phyloP scores from a whole-genome alignment of 2,329 filamentous ascomycete genomes.

The Claviceps capensis region DNA sequence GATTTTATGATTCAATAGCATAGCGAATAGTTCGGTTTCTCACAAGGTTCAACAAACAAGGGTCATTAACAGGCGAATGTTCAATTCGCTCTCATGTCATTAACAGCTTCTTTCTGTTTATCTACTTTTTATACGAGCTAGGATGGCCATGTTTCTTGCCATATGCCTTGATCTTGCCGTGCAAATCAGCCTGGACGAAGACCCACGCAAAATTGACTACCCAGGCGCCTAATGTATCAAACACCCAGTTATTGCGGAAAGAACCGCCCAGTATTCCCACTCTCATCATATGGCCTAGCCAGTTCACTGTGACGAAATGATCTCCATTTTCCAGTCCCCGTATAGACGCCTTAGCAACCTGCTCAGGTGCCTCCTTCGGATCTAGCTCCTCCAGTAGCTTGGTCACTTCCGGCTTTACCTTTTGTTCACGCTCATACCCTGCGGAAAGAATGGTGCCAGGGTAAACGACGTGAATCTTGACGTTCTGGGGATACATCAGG shows the following conservation, averaged over 20 bases:
- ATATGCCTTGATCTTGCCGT: slow-evolving; percentile 43
- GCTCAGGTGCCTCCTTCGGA: slow-evolving; percentile 61
- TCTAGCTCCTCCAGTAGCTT: slow-evolving; percentile 71
- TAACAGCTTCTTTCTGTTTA: no score
- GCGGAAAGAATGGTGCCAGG: slow-evolving; percentile 73
- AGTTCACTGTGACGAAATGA: slow-evolving; percentile 64
- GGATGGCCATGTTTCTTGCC: slow-evolving; percentile 46
- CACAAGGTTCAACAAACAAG: not conserved
- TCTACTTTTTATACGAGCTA: slow-evolving; percentile 26
- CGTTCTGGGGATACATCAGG: slow-evolving; percentile 69
- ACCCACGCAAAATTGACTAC: slow-evolving; percentile 41
- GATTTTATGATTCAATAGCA: not conserved
- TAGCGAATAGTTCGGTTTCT: slow-evolving; percentile 1
- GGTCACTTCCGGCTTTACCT: slow-evolving; percentile 68
- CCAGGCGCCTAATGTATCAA: slow-evolving; percentile 44
- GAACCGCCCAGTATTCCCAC: slow-evolving; percentile 42
- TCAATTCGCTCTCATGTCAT: no score
- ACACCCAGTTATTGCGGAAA: slow-evolving; percentile 42
- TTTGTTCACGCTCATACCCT: slow-evolving; percentile 62
- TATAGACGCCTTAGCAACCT: slow-evolving; percentile 59
- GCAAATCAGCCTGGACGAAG: slow-evolving; percentile 42
- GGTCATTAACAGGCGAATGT: no score
- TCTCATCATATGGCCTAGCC: slow-evolving; percentile 59
- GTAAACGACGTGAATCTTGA: slow-evolving; percentile 69
- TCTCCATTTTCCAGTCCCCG: slow-evolving; percentile 65